Evolutionary conservation across 169 alveolate genomes (phyloP).

Genomic region (Cryptosporidium meleagridis): DNA sequence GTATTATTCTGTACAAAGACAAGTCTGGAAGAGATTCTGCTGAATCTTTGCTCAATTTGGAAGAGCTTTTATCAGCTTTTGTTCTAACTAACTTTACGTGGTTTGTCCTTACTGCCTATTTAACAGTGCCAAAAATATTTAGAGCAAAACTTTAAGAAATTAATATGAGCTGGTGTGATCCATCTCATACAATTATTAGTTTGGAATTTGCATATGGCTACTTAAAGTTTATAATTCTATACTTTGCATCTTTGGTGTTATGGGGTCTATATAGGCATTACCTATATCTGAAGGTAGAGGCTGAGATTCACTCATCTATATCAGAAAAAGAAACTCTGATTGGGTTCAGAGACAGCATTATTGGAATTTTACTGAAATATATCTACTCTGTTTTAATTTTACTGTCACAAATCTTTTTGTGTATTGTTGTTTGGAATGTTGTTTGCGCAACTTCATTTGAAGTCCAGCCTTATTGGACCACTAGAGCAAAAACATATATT

Average conservation of each 20-base stretch:
- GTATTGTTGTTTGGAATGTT: constrained; percentile 68
- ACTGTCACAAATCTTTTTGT: constrained; percentile 31
- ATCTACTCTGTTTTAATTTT: not conserved
- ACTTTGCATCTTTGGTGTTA: constrained; percentile 1
- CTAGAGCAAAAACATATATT: constrained; percentile 57
- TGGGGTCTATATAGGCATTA: constrained; percentile 36
- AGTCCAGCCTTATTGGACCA: constrained; percentile 55
- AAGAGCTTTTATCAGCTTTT: not conserved
- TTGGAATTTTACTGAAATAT: constrained; percentile 5
- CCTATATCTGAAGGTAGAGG: not conserved
- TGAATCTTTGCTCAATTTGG: not conserved
- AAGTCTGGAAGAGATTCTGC: not conserved
- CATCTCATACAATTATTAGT: constrained; percentile 52
- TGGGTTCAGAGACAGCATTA: constrained; percentile 19
- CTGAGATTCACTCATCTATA: not conserved
- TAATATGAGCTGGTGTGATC: constrained; percentile 45
- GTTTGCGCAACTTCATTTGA: constrained; percentile 29
- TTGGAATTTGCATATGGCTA: constrained; percentile 31
- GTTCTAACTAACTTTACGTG: not conserved
- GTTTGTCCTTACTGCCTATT: not conserved
- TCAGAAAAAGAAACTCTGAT: not conserved
- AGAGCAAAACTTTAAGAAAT: not conserved
- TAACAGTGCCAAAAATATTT: too few relatives aligned
- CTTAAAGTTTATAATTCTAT: not conserved
- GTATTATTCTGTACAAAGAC: not conserved